Evolutionary conservation across 257 asterid genomes (phyloP).

Genomic region (Solanum ossicruentum): DNA sequence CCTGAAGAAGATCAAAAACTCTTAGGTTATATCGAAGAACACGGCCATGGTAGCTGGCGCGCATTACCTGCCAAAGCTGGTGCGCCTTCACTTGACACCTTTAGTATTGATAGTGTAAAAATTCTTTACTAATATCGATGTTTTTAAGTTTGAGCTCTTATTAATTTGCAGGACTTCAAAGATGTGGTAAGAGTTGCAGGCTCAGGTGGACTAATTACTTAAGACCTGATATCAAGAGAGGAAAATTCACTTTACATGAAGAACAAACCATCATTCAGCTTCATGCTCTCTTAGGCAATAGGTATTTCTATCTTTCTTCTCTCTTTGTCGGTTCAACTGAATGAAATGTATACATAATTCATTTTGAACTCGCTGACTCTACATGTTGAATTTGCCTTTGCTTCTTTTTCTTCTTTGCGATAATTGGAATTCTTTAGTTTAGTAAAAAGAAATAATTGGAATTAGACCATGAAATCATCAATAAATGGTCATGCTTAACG

Average conservation of each 20-base stretch:
- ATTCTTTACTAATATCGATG: not conserved
- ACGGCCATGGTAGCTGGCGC: constrained; percentile 97
- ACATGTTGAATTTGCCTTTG: not conserved
- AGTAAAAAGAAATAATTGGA: not conserved
- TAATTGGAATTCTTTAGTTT: not conserved
- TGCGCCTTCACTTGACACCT: not conserved
- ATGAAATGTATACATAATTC: not conserved
- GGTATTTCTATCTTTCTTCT: constrained; percentile 16
- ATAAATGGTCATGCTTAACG: not conserved
- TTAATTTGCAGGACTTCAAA: constrained; percentile 44
- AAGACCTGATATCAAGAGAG: constrained; percentile 91
- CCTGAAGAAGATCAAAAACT: constrained; percentile 92
- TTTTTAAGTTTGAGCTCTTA: not conserved
- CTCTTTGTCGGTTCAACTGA: not conserved
- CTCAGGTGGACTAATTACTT: constrained; percentile 81
- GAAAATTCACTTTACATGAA: constrained; percentile 78
- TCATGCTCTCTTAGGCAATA: constrained; percentile 91
- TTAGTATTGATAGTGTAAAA: not conserved
- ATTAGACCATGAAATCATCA: not conserved
- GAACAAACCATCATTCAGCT: constrained; percentile 94
- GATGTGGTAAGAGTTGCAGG: constrained; percentile 92
- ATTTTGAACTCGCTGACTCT: not conserved
- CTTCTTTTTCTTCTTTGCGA: not conserved
- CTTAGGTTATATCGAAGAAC: constrained; percentile 69
- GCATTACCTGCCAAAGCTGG: constrained; percentile 88